These are phyloP conservation scores for Xylariaceae sp. DNA, from an alignment of 2,329 filamentous ascomycete genomes.

Conservation along the genomic window DNA sequence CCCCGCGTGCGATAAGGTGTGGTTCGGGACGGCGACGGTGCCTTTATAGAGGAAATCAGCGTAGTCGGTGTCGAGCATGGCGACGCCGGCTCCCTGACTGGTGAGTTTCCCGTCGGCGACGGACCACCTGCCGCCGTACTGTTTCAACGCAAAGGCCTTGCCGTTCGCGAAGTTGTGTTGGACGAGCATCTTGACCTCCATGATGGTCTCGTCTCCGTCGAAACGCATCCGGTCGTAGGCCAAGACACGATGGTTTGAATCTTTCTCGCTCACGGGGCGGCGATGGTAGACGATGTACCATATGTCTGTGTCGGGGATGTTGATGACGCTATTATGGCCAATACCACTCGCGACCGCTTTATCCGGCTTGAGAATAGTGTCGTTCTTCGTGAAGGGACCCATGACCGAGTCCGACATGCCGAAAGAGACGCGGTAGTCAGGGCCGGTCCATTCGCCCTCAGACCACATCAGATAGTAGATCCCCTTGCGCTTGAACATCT, in stretches of 20 bases:
- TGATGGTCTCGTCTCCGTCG: constrained; percentile 39
- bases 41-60: constrained; percentile 32
- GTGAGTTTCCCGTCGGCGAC: constrained; percentile 28
- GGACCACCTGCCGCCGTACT: constrained; percentile 26
- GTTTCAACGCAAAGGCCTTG: constrained; percentile 36
- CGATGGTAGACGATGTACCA: constrained; percentile 46
- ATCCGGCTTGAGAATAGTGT: constrained; percentile 37
- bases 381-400: constrained; percentile 38
- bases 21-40: constrained; percentile 22
- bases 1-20: constrained; percentile 28
- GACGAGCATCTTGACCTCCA: constrained; percentile 40
- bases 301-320: constrained; percentile 35
- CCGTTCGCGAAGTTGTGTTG: constrained; percentile 40
- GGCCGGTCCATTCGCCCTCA: constrained; percentile 42
- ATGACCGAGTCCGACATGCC: constrained; percentile 37
- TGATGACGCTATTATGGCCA: constrained; percentile 40
- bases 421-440: constrained; percentile 42
- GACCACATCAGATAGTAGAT: constrained; percentile 43
- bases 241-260: constrained; percentile 42
- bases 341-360: constrained; percentile 33
- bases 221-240: constrained; percentile 47
- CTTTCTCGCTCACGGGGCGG: constrained; percentile 39
- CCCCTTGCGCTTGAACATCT: constrained; percentile 40
- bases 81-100: constrained; percentile 22
- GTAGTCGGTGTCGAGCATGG: constrained; percentile 36